A percentile compares a stretch with the other conserved stretches of the same genome.
Conservation (phyloP, 495 filamentous ascomycete genomes). For the Thozetella sp. region DNA sequence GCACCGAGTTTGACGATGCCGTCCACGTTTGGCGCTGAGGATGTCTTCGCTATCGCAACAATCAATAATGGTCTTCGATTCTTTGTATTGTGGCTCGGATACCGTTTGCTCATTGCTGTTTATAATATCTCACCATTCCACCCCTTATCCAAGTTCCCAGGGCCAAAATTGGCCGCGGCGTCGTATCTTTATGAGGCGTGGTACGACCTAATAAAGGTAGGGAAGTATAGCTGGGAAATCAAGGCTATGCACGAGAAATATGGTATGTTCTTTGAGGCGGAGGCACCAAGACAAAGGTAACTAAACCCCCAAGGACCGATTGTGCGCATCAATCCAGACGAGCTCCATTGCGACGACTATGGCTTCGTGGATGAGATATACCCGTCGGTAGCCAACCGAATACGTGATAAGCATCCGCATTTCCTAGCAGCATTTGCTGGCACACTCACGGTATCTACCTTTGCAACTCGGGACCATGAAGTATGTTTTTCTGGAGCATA, state of each 20-base stretch:
- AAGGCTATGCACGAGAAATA: slow-evolving; percentile 47
- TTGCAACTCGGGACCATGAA: background rate
- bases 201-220: slow-evolving; percentile 37
- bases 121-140: slow-evolving; percentile 24
- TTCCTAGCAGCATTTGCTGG: slow-evolving; percentile 16
- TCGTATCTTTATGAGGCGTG: slow-evolving; percentile 46
- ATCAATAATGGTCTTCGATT: background rate
- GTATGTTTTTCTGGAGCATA: background rate
- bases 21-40: background rate
- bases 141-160: slow-evolving; percentile 41
- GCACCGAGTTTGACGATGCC: background rate
- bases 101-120: slow-evolving; percentile 3
- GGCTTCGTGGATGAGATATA: slow-evolving; percentile 52
- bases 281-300: background rate
- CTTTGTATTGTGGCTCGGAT: slow-evolving; percentile 2
- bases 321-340: slow-evolving; percentile 53
- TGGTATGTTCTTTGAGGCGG: slow-evolving; percentile 20
- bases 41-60: background rate
- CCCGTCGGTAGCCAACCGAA: slow-evolving; percentile 20
- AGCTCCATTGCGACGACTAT: slow-evolving; percentile 51
- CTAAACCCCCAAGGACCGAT: slow-evolving; percentile 42
- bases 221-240: slow-evolving; percentile 41
- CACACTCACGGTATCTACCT: slow-evolving; percentile 18
- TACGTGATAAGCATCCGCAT: slow-evolving; percentile 36
- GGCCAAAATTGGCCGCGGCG: slow-evolving; percentile 39